A percentile compares a stretch with the other conserved stretches of the same genome.
These are phyloP conservation scores for Colletotrichum somersetense DNA, from an alignment of 2,329 filamentous ascomycete genomes.

Conservation along the genomic window DNA sequence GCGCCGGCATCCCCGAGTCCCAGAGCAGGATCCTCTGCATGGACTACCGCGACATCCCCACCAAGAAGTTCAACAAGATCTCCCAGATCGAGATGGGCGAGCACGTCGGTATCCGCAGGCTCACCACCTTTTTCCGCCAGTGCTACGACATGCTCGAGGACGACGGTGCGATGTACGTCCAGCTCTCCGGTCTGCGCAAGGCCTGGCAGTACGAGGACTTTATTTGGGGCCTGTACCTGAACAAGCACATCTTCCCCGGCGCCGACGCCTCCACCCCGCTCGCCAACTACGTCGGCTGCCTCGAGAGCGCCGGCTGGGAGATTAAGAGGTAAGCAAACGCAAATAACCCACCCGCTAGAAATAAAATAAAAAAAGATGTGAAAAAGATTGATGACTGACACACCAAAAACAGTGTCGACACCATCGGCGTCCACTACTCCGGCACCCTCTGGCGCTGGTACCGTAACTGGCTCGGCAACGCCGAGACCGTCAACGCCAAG, in stretches of 20 bases:
- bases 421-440: constrained; percentile 96
- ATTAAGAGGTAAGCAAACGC: constrained; percentile 72
- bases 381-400: neutral
- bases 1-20: constrained; percentile 83
- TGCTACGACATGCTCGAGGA: constrained; percentile 97
- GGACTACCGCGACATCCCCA: constrained; percentile 95
- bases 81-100: constrained; percentile 99
- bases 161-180: constrained; percentile 94
- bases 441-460: constrained; percentile 99
- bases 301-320: constrained; percentile 88
- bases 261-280: constrained; percentile 96
- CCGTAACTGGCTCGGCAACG: constrained; percentile 96
- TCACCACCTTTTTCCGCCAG: constrained; percentile 84
- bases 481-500: constrained; percentile 92
- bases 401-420: constrained; percentile 72
- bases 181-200: constrained; percentile 94
- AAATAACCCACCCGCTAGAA: neutral
- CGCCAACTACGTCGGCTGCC: constrained; percentile 84
- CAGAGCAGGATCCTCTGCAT: constrained; percentile 95
- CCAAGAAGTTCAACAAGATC: constrained; percentile 91
- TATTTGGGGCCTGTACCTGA: constrained; percentile 99
- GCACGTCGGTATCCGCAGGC: constrained; percentile 95
- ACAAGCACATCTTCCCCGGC: constrained; percentile 98
- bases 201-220: constrained; percentile 98
- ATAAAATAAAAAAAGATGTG: no score